Percentiles rank a stretch among this genome's conserved stretches.
These are phyloP conservation scores for Petunia axillaris DNA, from an alignment of 257 asterid genomes.

Conservation along the genomic window DNA sequence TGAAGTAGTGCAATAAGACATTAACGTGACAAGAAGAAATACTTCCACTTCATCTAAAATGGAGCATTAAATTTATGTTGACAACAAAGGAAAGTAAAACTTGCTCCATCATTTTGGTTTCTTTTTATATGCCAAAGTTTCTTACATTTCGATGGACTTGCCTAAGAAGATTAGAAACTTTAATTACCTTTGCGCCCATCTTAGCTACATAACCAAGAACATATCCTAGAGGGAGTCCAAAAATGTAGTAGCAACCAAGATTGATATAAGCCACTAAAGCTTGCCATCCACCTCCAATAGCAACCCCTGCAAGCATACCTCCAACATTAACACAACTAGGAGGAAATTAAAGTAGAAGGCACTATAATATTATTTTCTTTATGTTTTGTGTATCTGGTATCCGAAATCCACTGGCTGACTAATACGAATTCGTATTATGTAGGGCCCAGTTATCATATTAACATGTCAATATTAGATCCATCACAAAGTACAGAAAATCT, in stretches of 20 bases:
- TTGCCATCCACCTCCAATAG: slow-evolving; percentile 91
- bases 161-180: too few relatives aligned
- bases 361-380: too few relatives aligned
- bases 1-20: background rate
- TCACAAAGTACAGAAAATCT: background rate
- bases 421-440: too few relatives aligned
- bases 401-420: too few relatives aligned
- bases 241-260: slow-evolving; percentile 67
- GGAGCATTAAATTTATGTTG: background rate
- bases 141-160: too few relatives aligned
- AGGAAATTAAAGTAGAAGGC: too few relatives aligned
- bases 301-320: slow-evolving; percentile 57
- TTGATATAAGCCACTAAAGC: slow-evolving; percentile 79
- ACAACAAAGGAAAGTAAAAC: background rate
- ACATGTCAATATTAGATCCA: background rate
- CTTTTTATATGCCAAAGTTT: background rate
- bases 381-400: too few relatives aligned
- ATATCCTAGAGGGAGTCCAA: slow-evolving; percentile 72
- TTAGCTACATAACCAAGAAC: slow-evolving; percentile 65
- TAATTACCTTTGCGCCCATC: slow-evolving; percentile 55
- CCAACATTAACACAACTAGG: too few relatives aligned
- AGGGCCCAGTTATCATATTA: too few relatives aligned
- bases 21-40: background rate
- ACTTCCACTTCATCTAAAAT: background rate
- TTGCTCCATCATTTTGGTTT: background rate